Percentiles rank a stretch among this genome's conserved stretches.
Evolutionary conservation across 495 filamentous ascomycete genomes (phyloP).

Genomic region (Neurospora tetrasperma): DNA sequence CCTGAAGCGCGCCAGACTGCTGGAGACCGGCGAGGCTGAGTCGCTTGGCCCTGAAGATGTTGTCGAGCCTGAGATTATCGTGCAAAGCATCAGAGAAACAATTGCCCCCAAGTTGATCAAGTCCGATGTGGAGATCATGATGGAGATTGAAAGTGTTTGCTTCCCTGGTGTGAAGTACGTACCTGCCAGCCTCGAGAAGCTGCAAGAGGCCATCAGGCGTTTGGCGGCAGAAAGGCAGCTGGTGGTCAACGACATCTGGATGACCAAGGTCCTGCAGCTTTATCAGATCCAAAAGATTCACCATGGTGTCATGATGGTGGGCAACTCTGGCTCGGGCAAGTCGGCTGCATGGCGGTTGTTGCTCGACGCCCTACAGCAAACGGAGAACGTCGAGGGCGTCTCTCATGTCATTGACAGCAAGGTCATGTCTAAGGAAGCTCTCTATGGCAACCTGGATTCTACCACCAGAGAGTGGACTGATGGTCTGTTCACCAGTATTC

Average conservation of each 20-base stretch:
- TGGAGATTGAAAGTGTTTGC: conserved; percentile 67
- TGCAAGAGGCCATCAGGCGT: conserved; percentile 70
- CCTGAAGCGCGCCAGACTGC: conserved; percentile 77
- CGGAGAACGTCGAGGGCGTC: conserved; percentile 86
- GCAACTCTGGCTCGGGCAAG: conserved; percentile 89
- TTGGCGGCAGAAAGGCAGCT: conserved; percentile 74
- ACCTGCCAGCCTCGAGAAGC: conserved; percentile 68
- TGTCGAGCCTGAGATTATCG: conserved; percentile 94
- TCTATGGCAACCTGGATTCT: conserved; percentile 91
- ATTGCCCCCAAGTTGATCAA: conserved; percentile 95
- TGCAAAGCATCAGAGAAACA: conserved; percentile 95
- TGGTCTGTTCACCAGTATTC: conserved; percentile 92
- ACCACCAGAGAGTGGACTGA: conserved; percentile 99
- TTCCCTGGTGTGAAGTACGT: conserved; percentile 93
- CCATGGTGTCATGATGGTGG: conserved; percentile 99
- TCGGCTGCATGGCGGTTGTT: conserved; percentile 89
- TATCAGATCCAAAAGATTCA: conserved; percentile 97
- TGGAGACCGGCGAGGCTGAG: conserved; percentile 34
- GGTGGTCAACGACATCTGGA: conserved; percentile 87
- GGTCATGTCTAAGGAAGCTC: conserved; percentile 97
- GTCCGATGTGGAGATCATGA: conserved; percentile 81
- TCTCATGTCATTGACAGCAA: conserved; percentile 98
- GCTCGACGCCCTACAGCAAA: conserved; percentile 82
- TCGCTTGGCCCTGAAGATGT: conserved; percentile 55
- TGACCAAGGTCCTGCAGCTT: conserved; percentile 89